Conservation (phyloP, 345 rosid genomes). For the Citrus inodora region DNA sequence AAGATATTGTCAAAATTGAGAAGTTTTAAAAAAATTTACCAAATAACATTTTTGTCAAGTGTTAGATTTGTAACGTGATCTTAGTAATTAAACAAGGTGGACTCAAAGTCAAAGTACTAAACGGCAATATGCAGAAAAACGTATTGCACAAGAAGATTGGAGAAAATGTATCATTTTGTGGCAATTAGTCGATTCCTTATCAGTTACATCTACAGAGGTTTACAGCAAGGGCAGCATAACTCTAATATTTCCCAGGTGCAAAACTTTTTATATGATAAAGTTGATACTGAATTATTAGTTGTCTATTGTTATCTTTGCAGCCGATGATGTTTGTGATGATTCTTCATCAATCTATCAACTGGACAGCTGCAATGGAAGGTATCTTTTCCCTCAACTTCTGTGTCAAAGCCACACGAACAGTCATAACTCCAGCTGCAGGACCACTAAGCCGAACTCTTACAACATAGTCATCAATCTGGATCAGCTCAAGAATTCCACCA, state of each 20-base stretch:
- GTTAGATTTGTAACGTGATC: too few relatives aligned
- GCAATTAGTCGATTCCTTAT: not conserved
- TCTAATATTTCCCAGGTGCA: not conserved
- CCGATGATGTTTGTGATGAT: not conserved
- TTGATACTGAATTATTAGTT: not conserved
- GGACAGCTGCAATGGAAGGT: conserved; percentile 76
- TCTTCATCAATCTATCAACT: conserved; percentile 54
- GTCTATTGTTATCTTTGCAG: conserved; percentile 7
- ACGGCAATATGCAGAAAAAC: not conserved
- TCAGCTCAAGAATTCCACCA: conserved; percentile 80
- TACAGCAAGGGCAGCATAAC: not conserved
- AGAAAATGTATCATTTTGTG: not conserved
- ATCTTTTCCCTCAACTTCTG: conserved; percentile 87
- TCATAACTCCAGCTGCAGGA: conserved; percentile 90
- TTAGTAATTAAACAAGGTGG: not conserved
- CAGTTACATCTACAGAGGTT: not conserved
- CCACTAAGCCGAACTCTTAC: conserved; percentile 74
- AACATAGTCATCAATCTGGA: conserved; percentile 59
- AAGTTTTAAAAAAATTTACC: too few relatives aligned
- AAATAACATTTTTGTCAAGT: too few relatives aligned
- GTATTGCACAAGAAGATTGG: not conserved
- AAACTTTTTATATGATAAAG: not conserved
- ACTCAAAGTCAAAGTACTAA: not conserved
- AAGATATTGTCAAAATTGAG: too few relatives aligned
- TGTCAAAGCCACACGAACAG: conserved; percentile 85